Conservation (phyloP, 305 asterid genomes). For the Ajuga reptans region DNA sequence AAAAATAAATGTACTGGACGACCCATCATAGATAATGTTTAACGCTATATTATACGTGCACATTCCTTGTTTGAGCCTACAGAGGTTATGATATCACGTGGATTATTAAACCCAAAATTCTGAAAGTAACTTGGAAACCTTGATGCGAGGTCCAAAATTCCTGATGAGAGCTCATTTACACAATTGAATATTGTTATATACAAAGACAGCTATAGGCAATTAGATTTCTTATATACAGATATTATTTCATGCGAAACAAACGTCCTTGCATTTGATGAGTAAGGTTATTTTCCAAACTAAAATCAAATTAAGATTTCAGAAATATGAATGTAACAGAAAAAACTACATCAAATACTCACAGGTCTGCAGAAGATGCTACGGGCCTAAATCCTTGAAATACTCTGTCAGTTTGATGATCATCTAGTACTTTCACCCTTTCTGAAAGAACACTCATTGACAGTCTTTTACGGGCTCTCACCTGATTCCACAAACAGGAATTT, state of each 20-base stretch:
- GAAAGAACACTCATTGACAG: constrained; percentile 56
- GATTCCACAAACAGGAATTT: constrained; percentile 20
- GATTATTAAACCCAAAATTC: not conserved
- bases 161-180: not conserved
- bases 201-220: not conserved
- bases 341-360: constrained; percentile 34
- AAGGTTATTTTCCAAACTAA: not conserved
- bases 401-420: constrained; percentile 44
- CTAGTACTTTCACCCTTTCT: constrained; percentile 65
- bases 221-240: not conserved
- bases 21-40: not conserved
- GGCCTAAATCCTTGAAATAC: constrained; percentile 72
- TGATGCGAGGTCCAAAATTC: not conserved
- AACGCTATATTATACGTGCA: not conserved
- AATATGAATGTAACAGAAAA: constrained; percentile 19
- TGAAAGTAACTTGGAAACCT: not conserved
- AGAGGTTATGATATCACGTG: not conserved
- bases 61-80: not conserved
- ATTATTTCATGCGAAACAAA: not conserved
- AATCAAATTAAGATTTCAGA: constrained; percentile 4
- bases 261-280: not conserved
- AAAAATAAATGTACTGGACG: not conserved
- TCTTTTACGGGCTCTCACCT: constrained; percentile 43
- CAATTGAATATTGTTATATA: not conserved
- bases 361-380: constrained; percentile 48